Evolutionary conservation across 768 basidiomycete genomes (phyloP).

Genomic region (Russula earlei): DNA sequence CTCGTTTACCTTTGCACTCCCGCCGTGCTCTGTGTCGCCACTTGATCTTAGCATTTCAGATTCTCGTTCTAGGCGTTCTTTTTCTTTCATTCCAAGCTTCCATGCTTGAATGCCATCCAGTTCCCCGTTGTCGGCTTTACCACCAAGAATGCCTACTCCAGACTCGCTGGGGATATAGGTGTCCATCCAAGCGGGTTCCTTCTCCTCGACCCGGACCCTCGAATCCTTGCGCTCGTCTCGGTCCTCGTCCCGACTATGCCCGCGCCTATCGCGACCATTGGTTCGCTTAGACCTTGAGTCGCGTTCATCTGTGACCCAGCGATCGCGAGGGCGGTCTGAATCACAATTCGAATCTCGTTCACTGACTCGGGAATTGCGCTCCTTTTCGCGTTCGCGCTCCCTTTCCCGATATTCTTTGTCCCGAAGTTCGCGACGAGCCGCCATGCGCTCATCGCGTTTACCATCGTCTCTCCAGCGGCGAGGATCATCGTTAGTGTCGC

Average conservation of each 20-base stretch:
- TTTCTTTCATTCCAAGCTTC: constrained; percentile 78
- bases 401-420: constrained; percentile 32
- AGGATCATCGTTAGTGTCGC: constrained; percentile 55
- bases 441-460: constrained; percentile 65
- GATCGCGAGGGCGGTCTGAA: constrained; percentile 25
- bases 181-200: constrained; percentile 91
- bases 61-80: constrained; percentile 48
- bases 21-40: constrained; percentile 18
- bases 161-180: constrained; percentile 61
- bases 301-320: constrained; percentile 62
- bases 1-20: constrained; percentile 17
- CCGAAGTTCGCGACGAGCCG: constrained; percentile 45
- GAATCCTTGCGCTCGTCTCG: constrained; percentile 39
- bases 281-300: constrained; percentile 54
- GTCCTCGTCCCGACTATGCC: constrained; percentile 38
- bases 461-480: constrained; percentile 79
- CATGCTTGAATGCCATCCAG: constrained; percentile 80
- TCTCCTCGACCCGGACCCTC: constrained; percentile 56
- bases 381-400: constrained; percentile 38
- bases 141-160: constrained; percentile 53
- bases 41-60: constrained; percentile 15
- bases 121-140: constrained; percentile 50
- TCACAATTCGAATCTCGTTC: constrained; percentile 20
- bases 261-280: constrained; percentile 51
- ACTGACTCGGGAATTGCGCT: constrained; percentile 30